phyloP scores from a whole-genome alignment of 148 eudicot species.

The Fagopyrum esculentum region DNA sequence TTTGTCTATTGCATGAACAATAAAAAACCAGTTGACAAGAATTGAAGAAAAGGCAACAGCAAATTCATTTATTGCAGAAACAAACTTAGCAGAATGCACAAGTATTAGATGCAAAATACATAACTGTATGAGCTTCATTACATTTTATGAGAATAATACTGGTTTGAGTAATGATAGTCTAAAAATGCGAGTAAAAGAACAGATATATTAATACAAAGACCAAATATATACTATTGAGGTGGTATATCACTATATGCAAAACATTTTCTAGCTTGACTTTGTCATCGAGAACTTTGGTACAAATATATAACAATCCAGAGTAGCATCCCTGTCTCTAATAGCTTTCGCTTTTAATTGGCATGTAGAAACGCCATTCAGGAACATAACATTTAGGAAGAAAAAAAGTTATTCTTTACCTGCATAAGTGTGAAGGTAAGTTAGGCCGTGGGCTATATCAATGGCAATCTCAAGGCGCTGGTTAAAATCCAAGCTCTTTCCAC shows the following conservation, averaged over 20 bases:
- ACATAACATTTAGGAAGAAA: neutral
- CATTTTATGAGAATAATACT: neutral
- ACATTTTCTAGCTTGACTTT: neutral
- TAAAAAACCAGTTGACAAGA: neutral
- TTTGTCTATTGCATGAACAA: slow-evolving; percentile 52
- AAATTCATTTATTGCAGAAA: neutral
- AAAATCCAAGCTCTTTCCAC: slow-evolving; percentile 68
- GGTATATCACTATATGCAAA: neutral
- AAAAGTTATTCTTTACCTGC: slow-evolving; percentile 43
- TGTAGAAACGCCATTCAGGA: neutral
- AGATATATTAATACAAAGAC: neutral
- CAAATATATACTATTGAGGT: neutral
- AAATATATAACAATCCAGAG: neutral
- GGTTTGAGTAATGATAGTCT: too few species aligned
- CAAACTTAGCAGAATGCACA: neutral
- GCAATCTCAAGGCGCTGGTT: slow-evolving; percentile 88
- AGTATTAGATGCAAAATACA: neutral
- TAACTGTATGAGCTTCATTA: neutral
- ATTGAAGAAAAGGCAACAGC: neutral
- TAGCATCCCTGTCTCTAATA: neutral
- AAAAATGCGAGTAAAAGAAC: neutral
- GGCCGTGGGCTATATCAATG: slow-evolving; percentile 85
- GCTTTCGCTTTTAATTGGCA: neutral
- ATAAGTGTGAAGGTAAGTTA: slow-evolving; percentile 88
- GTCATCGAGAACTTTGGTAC: neutral